Percentiles rank a stretch among this genome's conserved stretches.
These are phyloP conservation scores for Adansonia digitata DNA, from an alignment of 345 rosid species.

Conservation along the genomic window DNA sequence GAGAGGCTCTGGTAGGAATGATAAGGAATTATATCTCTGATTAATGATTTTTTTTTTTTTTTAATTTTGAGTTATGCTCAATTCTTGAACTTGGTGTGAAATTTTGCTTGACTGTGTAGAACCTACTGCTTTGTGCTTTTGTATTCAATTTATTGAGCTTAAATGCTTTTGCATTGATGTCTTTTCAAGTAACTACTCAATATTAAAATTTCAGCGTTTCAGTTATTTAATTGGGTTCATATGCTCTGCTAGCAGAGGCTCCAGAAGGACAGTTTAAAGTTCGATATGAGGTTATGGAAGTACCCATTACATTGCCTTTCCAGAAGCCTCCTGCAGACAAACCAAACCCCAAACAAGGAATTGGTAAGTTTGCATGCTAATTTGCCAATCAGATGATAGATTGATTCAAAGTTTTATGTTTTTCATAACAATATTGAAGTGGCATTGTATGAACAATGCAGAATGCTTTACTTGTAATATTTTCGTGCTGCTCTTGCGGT, in stretches of 20 bases:
- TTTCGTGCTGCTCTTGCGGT: neutral
- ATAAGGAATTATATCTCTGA: neutral
- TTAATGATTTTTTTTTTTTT: neutral
- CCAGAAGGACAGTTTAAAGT: conserved; percentile 72
- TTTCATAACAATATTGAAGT: neutral
- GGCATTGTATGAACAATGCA: neutral
- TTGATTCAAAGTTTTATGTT: neutral
- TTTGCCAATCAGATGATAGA: conserved; percentile 1
- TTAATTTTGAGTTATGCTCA: neutral
- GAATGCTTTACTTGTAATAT: neutral
- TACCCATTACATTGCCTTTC: conserved; percentile 68
- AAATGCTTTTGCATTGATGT: neutral
- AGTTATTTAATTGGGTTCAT: conserved; percentile 3
- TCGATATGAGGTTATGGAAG: conserved; percentile 74
- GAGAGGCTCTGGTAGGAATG: conserved; percentile 55
- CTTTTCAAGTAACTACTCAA: neutral
- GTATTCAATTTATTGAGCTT: neutral
- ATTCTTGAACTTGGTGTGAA: neutral
- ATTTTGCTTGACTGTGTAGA: neutral
- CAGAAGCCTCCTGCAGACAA: conserved; percentile 81
- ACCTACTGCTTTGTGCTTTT: neutral
- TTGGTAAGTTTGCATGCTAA: conserved; percentile 49
- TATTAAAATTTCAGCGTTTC: conserved; percentile 1
- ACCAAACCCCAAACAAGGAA: conserved; percentile 98
- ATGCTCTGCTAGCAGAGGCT: conserved; percentile 34